These are phyloP conservation scores for Leptographium flavum DNA, from an alignment of 2,329 filamentous ascomycete genomes.

Conservation along the genomic window DNA sequence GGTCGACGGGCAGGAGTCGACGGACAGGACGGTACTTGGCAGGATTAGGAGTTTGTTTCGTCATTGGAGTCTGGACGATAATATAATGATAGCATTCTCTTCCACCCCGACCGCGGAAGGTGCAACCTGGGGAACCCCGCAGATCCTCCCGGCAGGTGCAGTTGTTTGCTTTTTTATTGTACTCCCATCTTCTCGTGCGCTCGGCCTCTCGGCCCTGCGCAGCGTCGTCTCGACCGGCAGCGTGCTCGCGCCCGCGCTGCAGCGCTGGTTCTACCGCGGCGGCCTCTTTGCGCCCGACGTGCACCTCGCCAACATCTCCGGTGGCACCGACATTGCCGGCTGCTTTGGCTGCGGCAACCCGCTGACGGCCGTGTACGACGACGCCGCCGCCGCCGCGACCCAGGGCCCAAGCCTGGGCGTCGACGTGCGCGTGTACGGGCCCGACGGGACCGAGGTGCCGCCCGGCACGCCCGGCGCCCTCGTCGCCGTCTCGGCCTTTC, in stretches of 20 bases:
- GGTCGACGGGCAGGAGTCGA: too few species aligned
- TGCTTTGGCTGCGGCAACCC: slow-evolving; percentile 53
- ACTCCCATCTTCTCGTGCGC: slow-evolving; percentile 48
- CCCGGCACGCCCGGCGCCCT: slow-evolving; percentile 60
- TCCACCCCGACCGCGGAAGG: slow-evolving; percentile 55
- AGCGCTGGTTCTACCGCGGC: slow-evolving; percentile 63
- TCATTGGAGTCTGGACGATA: too few species aligned
- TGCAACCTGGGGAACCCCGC: too few species aligned
- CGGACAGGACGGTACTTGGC: too few species aligned
- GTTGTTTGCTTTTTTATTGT: too few species aligned
- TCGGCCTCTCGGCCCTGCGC: slow-evolving; percentile 44
- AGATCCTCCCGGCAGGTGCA: too few species aligned
- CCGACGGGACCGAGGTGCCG: slow-evolving; percentile 34
- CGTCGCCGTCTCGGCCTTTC: slow-evolving; percentile 56
- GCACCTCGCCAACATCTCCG: slow-evolving; percentile 61
- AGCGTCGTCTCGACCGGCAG: slow-evolving; percentile 63
- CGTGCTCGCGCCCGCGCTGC: slow-evolving; percentile 63
- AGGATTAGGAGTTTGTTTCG: too few species aligned
- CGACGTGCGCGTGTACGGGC: slow-evolving; percentile 46
- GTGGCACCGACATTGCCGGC: slow-evolving; percentile 60
- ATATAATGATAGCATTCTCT: slow-evolving; percentile 75
- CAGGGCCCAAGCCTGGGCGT: slow-evolving; percentile 36
- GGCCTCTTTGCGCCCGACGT: slow-evolving; percentile 49
- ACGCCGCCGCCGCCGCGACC: too few species aligned
- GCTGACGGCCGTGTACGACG: slow-evolving; percentile 49